These are phyloP conservation scores for Coprinopsis marcescibilis DNA, from an alignment of 768 basidiomycete species.

Conservation along the genomic window DNA sequence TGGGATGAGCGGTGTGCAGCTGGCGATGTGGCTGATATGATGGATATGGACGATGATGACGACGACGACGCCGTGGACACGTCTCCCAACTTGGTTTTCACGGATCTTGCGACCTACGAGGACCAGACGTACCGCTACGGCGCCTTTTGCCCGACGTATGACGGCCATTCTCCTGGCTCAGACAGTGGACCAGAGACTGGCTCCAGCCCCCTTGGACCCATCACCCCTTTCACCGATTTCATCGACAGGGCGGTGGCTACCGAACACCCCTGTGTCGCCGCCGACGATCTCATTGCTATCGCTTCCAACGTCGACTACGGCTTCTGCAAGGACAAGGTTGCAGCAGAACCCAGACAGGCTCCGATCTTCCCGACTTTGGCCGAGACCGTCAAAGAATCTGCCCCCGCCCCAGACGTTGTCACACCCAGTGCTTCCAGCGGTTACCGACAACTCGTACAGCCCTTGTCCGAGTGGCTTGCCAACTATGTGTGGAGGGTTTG, in stretches of 20 bases:
- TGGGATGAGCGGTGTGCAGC: neutral
- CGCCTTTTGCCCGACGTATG: constrained; percentile 57
- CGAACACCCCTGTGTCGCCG: constrained; percentile 15
- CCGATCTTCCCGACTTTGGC: constrained; percentile 26
- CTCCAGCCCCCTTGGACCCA: constrained; percentile 68
- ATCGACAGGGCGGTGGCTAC: constrained; percentile 66
- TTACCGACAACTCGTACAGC: constrained; percentile 72
- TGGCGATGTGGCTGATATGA: constrained; percentile 7
- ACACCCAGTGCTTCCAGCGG: constrained; percentile 46
- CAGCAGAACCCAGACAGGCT: constrained; percentile 4
- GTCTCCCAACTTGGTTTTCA: constrained; percentile 16
- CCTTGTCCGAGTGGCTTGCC: constrained; percentile 75
- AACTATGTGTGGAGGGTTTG: constrained; percentile 80
- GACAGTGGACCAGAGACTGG: constrained; percentile 43
- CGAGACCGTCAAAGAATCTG: constrained; percentile 34
- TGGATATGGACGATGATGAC: constrained; percentile 7
- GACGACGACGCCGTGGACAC: constrained; percentile 8
- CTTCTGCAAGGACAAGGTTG: constrained; percentile 15
- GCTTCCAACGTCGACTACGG: constrained; percentile 6
- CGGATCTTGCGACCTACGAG: constrained; percentile 23
- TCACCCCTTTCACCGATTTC: constrained; percentile 74
- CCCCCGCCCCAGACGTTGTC: constrained; percentile 33
- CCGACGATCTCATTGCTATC: constrained; percentile 11
- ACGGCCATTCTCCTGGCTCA: constrained; percentile 57
- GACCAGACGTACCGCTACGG: constrained; percentile 32